phyloP scores from a whole-genome alignment of 2,329 filamentous ascomycete genomes.

The Thielaviopsis punctulata region DNA sequence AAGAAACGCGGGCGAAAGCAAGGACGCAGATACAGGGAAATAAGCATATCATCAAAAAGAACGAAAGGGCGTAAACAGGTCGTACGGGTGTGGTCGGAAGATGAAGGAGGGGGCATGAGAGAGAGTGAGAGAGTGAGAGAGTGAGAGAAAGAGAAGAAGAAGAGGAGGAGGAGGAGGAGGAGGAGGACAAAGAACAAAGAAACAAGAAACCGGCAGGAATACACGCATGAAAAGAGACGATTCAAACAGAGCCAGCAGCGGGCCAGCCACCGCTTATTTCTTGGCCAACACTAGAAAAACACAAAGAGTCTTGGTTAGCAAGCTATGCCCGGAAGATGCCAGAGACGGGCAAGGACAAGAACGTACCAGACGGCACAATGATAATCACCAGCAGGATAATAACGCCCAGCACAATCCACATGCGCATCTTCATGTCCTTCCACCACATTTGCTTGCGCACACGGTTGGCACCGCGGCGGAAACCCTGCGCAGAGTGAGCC shows the following conservation, averaged over 20 bases:
- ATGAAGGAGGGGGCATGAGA: background rate
- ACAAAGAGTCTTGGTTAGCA: background rate
- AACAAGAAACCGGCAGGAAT: background rate
- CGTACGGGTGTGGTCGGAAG: background rate
- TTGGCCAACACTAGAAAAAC: background rate
- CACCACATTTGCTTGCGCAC: slow-evolving; percentile 99
- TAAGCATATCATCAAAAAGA: background rate
- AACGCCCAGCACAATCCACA: slow-evolving; percentile 83
- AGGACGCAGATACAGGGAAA: background rate
- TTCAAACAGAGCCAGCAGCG: background rate
- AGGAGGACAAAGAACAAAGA: background rate
- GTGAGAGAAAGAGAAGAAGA: background rate
- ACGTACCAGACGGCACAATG: slow-evolving; percentile 73
- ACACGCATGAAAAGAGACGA: background rate
- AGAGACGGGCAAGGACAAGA: background rate
- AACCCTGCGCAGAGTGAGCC: slow-evolving; percentile 80
- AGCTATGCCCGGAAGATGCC: background rate
- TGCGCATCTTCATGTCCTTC: slow-evolving; percentile 99
- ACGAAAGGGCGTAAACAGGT: slow-evolving; percentile 1
- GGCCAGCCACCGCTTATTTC: background rate
- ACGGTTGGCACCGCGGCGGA: slow-evolving; percentile 88
- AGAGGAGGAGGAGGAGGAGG: background rate
- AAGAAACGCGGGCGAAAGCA: background rate
- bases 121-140: background rate
- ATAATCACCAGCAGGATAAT: slow-evolving; percentile 86